phyloP scores from a whole-genome alignment of 1,284 basidiomycete species.

The Boletus semigastroideus region DNA sequence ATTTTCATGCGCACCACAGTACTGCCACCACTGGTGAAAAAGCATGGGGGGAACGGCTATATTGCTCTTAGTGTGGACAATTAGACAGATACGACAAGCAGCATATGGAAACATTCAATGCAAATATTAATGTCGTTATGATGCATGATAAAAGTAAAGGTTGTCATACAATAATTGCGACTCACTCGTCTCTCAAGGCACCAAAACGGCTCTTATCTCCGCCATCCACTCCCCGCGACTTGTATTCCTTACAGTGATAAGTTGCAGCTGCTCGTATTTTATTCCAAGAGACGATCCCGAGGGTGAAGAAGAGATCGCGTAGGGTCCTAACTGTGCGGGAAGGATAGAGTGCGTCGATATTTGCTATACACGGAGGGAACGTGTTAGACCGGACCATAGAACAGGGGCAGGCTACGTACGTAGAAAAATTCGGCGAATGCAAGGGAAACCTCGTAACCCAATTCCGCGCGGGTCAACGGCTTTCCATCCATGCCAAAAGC shows the following conservation, averaged over 20 bases:
- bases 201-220: slow-evolving; percentile 24
- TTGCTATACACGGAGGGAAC: slow-evolving; percentile 9
- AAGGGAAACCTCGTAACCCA: slow-evolving; percentile 31
- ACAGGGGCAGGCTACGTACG: slow-evolving; percentile 17
- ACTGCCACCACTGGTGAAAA: not conserved
- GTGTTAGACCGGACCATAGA: slow-evolving; percentile 5
- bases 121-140: slow-evolving; percentile 4
- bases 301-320: slow-evolving; percentile 15
- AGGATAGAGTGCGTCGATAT: slow-evolving; percentile 15
- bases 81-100: slow-evolving; percentile 3
- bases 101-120: not conserved
- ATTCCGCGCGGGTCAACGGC: slow-evolving; percentile 20
- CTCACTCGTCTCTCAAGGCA: slow-evolving; percentile 18
- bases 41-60: not conserved
- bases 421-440: slow-evolving; percentile 33
- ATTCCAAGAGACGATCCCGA: slow-evolving; percentile 20
- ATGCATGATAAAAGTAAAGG: not conserved
- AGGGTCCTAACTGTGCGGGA: slow-evolving; percentile 21
- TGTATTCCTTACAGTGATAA: slow-evolving; percentile 30
- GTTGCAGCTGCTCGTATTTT: slow-evolving; percentile 24
- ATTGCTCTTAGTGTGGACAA: not conserved
- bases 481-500: slow-evolving; percentile 21
- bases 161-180: not conserved
- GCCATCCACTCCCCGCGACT: slow-evolving; percentile 29
- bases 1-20: slow-evolving; percentile 2